These are phyloP conservation scores for Acanthamoeba royreba DNA, from an alignment of 208 protist genomes.

Conservation along the genomic window DNA sequence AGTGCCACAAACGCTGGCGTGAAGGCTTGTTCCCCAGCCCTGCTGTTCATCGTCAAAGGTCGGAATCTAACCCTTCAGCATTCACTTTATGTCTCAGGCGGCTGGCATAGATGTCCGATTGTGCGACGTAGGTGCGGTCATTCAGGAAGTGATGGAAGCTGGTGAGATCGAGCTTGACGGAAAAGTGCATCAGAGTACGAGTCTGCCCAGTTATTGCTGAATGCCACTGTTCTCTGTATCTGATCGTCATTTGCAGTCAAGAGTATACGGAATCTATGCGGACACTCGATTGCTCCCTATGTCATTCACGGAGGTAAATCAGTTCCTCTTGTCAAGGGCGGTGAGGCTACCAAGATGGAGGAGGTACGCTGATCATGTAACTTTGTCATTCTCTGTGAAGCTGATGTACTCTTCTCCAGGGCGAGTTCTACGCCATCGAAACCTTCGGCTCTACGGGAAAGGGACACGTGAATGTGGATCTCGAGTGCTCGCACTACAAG, in stretches of 20 bases:
- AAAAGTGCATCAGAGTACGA: constrained; percentile 77
- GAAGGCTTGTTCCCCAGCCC: too few relatives aligned
- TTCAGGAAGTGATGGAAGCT: constrained; percentile 98
- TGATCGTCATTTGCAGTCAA: constrained; percentile 91
- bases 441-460: constrained; percentile 99
- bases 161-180: constrained; percentile 94
- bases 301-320: constrained; percentile 98
- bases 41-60: too few relatives aligned
- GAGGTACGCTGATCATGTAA: constrained; percentile 4
- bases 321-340: constrained; percentile 98
- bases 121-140: constrained; percentile 92
- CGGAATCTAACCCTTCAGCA: too few relatives aligned
- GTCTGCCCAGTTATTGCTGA: too few relatives aligned
- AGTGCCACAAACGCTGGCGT: constrained; percentile 98
- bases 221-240: too few relatives aligned
- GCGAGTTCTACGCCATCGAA: constrained; percentile 99
- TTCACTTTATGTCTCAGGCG: too few relatives aligned
- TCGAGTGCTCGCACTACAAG: constrained; percentile 98
- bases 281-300: constrained; percentile 97
- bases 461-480: constrained; percentile 91
- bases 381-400: too few relatives aligned
- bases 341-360: constrained; percentile 91
- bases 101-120: constrained; percentile 95
- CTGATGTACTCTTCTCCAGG: too few relatives aligned
- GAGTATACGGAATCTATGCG: constrained; percentile 97